phyloP scores from a whole-genome alignment of 495 filamentous ascomycete species.

The Penicillium parvum region DNA sequence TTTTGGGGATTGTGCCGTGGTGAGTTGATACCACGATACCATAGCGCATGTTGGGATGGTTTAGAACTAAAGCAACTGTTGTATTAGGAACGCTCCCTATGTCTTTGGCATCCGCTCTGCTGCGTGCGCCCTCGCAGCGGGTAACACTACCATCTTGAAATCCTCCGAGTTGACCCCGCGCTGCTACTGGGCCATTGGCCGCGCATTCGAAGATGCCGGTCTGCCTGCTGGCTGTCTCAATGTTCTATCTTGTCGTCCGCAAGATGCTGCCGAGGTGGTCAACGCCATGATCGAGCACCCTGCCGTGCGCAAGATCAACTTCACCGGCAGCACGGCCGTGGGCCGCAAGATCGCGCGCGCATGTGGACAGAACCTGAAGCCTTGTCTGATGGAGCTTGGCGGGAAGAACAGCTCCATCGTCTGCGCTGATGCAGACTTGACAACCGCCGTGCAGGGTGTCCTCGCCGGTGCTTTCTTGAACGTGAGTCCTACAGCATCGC shows the following conservation, averaged over 20 bases:
- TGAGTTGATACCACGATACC: constrained; percentile 27
- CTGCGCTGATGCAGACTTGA: constrained; percentile 52
- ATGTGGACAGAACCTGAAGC: constrained; percentile 53
- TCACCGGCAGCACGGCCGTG: constrained; percentile 54
- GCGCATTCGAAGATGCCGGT: constrained; percentile 68
- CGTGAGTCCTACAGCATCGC: constrained; percentile 21
- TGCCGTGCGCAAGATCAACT: constrained; percentile 57
- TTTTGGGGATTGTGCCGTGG: constrained; percentile 82
- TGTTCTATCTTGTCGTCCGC: constrained; percentile 45
- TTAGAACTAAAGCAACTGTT: too few species aligned
- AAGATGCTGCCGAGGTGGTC: constrained; percentile 52
- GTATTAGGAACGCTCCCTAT: constrained; percentile 64
- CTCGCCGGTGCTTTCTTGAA: constrained; percentile 48
- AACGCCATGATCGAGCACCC: constrained; percentile 53
- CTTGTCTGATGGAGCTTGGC: constrained; percentile 58
- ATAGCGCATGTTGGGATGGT: not conserved
- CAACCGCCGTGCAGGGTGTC: constrained; percentile 46
- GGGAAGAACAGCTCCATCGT: constrained; percentile 59
- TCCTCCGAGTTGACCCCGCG: constrained; percentile 70
- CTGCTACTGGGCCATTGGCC: constrained; percentile 65
- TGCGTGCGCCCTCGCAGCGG: constrained; percentile 73
- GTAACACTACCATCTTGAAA: constrained; percentile 73
- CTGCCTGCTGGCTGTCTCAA: constrained; percentile 54
- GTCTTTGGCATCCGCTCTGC: constrained; percentile 64
- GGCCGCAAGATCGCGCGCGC: constrained; percentile 52